Base-by-base conservation (phyloP, 208 protist species). In the Leishmania aethiopica region DNA sequence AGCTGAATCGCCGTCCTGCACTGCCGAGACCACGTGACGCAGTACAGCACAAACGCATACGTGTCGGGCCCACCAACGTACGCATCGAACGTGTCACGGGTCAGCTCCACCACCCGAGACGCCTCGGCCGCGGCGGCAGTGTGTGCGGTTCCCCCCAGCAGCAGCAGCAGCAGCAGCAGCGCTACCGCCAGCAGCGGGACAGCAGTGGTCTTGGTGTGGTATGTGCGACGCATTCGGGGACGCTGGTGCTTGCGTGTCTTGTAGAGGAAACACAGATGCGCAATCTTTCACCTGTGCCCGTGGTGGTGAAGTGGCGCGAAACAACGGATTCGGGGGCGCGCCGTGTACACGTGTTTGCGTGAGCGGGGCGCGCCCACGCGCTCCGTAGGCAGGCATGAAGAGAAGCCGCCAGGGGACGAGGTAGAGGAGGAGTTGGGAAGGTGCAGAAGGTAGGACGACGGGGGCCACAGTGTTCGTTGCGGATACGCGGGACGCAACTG, bases 1-100 rank as follows among this genome's bases (percentile, higher is more conserved):
- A 91, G n/a, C 32, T 69, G 76, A 10, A 75, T 51, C 55, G 82
- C 62, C 2, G 79, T 70, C 51, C 81, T 69, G 82, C 93, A 95
- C 57, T 81, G 82, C 17, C 89, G 86, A 17, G 89, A 88, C 92
- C 91, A 96, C 72, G 84, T 71, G 4, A 91, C 90, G 80, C 91
- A 96, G 87, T 89, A 96, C 8, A 96, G 83, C 53, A 96, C 91
- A 82, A 95, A 94, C 28, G 90, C 89, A 67, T 95, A 89, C 66
- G 83, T 86, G 75, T 86, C 83, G 6, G 87, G 88, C 28, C 88
- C 86, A 45, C 85, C 81, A 11, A 95, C 85, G 79, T 93, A 89
- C 59, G 79, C 78, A 69, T 94, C 88, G 79, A 94, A 94, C 45
- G 89, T 96, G 13, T 86, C 84, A 19, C 85, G 80, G 8, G 89